Evolutionary conservation across 2,329 filamentous ascomycete genomes (phyloP).

Genomic region (Didymella glomerata): DNA sequence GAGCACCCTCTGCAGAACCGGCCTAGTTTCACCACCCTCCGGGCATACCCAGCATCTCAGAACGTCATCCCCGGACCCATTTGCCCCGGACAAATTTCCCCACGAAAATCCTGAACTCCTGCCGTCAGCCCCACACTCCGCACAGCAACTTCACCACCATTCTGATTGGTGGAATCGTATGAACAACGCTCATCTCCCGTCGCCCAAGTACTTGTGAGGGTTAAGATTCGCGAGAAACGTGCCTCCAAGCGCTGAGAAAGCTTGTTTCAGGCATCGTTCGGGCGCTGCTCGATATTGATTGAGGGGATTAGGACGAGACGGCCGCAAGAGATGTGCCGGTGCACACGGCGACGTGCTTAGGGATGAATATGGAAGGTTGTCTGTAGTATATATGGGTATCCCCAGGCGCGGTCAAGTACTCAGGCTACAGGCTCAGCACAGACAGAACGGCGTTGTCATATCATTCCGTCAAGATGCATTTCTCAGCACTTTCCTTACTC

Average conservation of each 20-base stretch:
- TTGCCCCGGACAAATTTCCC: conserved; percentile 17
- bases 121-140: conserved; percentile 13
- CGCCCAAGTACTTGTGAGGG: conserved; percentile 10
- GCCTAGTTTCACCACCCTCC: not conserved
- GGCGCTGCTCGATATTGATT: conserved; percentile 11
- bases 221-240: conserved; percentile 8
- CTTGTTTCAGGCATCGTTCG: conserved; percentile 11
- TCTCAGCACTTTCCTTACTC: conserved; percentile 13
- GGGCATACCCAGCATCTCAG: not conserved
- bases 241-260: not conserved
- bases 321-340: not conserved
- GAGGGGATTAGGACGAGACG: not conserved
- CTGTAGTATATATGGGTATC: not conserved
- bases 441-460: not conserved
- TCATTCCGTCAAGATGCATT: conserved; percentile 11
- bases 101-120: conserved; percentile 18
- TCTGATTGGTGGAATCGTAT: conserved; percentile 17
- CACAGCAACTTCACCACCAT: conserved; percentile 3
- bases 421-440: not conserved
- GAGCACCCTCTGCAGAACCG: not conserved
- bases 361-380: not conserved
- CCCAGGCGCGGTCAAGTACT: not conserved
- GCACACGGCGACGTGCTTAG: not conserved
- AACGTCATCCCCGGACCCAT: not conserved
- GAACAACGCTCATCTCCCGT: conserved; percentile 9